Evolutionary conservation across 768 basidiomycete species (phyloP).

Genomic region (Sutorius australiensis): DNA sequence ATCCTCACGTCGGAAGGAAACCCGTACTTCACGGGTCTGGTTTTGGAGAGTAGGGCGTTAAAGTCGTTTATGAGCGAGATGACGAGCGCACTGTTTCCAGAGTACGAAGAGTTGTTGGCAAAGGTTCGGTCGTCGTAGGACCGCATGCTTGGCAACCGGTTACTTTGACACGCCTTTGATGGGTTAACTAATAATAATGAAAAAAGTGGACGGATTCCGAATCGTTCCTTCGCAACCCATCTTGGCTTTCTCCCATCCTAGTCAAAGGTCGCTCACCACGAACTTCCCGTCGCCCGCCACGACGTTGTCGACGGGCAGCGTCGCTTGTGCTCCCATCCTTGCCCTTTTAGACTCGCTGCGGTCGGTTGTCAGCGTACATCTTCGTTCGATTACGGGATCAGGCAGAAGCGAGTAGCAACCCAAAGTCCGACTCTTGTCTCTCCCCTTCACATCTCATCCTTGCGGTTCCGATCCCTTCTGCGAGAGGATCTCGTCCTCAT

Average conservation of each 20-base stretch:
- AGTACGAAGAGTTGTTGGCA: conserved; percentile 20
- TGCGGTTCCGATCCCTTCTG: conserved; percentile 19
- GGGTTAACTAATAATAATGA: not conserved
- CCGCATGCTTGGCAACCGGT: not conserved
- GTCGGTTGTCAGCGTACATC: not conserved
- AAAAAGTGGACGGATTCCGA: not conserved
- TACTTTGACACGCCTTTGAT: not conserved
- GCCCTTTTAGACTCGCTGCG: not conserved
- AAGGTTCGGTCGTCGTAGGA: conserved; percentile 1
- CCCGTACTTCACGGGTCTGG: conserved; percentile 25
- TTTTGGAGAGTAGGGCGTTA: conserved; percentile 19
- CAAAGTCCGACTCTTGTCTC: conserved; percentile 8
- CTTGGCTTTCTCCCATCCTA: not conserved
- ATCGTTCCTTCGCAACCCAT: conserved; percentile 14
- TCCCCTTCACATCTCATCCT: not conserved
- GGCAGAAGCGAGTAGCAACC: conserved; percentile 18
- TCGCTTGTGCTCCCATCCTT: not conserved
- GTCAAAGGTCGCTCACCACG: not conserved
- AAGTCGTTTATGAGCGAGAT: conserved; percentile 19
- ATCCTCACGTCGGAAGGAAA: conserved; percentile 18
- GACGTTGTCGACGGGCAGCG: conserved; percentile 8
- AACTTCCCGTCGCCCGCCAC: conserved; percentile 1
- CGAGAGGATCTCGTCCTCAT: conserved; percentile 14
- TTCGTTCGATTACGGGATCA: conserved; percentile 2
- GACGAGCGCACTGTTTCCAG: conserved; percentile 28